Percentiles rank a stretch among this genome's conserved stretches.
These are phyloP conservation scores for Asterella californica DNA, from an alignment of 225 moss, liverwort and hornwort species.

Conservation along the genomic window DNA sequence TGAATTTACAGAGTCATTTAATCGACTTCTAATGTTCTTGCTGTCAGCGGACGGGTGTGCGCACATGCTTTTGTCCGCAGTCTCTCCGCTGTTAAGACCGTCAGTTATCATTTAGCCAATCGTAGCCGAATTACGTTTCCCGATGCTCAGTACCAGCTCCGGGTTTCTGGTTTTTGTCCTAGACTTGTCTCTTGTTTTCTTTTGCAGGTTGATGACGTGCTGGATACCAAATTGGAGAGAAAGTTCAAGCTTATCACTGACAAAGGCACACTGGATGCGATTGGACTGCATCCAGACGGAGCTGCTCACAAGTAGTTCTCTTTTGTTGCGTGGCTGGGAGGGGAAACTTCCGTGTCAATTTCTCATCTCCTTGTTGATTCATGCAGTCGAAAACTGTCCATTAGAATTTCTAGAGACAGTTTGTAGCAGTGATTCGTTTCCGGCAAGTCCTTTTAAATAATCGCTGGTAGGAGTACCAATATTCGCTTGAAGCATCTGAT, in stretches of 20 bases:
- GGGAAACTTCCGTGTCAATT: not conserved
- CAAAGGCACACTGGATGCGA: slow-evolving; percentile 96
- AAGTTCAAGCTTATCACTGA: slow-evolving; percentile 87
- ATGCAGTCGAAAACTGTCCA: not conserved
- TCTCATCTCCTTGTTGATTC: not conserved
- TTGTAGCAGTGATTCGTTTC: not conserved
- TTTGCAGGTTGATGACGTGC: slow-evolving; percentile 80
- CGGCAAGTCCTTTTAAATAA: not conserved
- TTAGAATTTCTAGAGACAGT: not conserved
- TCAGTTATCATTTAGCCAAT: not conserved
- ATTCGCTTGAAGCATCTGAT: not conserved
- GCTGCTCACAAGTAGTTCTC: slow-evolving; percentile 57
- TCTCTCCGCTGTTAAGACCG: not conserved
- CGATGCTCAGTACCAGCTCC: not conserved
- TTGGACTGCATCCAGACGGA: slow-evolving; percentile 96
- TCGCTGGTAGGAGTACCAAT: not conserved
- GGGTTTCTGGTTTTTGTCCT: not conserved
- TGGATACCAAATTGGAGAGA: slow-evolving; percentile 68
- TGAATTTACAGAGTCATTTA: too few species aligned
- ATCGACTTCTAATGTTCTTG: too few species aligned
- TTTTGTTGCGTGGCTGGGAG: not conserved
- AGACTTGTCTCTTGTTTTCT: not conserved
- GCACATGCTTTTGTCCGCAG: too few species aligned
- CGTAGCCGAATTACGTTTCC: not conserved
- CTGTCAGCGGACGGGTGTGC: too few species aligned